Conservation (phyloP, 129 eudicot genomes). For the Tagetes patula region DNA sequence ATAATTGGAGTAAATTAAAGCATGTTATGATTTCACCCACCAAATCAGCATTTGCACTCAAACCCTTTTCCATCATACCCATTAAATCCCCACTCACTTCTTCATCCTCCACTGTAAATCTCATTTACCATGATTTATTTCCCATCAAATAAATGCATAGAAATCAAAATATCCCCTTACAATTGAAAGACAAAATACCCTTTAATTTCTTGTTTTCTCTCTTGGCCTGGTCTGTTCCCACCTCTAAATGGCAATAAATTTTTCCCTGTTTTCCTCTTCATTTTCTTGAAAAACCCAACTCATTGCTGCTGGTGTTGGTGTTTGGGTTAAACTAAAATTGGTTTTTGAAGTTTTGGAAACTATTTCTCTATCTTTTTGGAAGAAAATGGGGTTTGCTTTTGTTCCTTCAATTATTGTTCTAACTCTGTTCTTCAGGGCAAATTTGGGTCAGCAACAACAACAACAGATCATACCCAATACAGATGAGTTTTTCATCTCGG, state of each 20-base stretch:
- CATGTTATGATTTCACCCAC: conserved; percentile 47
- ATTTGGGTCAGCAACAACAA: conserved; percentile 49
- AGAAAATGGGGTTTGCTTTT: conserved; percentile 53
- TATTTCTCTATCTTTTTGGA: conserved; percentile 5
- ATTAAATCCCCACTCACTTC: conserved; percentile 24
- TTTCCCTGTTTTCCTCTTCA: background rate
- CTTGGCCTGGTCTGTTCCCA: conserved; percentile 35
- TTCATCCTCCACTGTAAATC: conserved; percentile 12
- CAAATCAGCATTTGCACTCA: conserved; percentile 25
- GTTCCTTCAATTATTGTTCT: conserved; percentile 48
- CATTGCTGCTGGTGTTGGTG: conserved; percentile 26
- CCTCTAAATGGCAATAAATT: conserved; percentile 15
- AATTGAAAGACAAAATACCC: conserved; percentile 32
- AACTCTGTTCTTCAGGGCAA: conserved; percentile 49
- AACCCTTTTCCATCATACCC: conserved; percentile 39
- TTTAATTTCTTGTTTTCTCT: conserved; percentile 40
- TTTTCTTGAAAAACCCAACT: conserved; percentile 29
- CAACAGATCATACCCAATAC: conserved; percentile 48
- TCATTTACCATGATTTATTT: conserved; percentile 20
- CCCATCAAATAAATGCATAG: conserved; percentile 23
- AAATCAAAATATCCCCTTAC: conserved; percentile 23
- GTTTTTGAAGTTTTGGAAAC: conserved; percentile 6
- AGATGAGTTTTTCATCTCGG: conserved; percentile 67
- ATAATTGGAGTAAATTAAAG: conserved; percentile 48
- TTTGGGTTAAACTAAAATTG: conserved; percentile 13